Base-by-base conservation (phyloP, 768 basidiomycete genomes). In the Coprinopsis sp. region DNA sequence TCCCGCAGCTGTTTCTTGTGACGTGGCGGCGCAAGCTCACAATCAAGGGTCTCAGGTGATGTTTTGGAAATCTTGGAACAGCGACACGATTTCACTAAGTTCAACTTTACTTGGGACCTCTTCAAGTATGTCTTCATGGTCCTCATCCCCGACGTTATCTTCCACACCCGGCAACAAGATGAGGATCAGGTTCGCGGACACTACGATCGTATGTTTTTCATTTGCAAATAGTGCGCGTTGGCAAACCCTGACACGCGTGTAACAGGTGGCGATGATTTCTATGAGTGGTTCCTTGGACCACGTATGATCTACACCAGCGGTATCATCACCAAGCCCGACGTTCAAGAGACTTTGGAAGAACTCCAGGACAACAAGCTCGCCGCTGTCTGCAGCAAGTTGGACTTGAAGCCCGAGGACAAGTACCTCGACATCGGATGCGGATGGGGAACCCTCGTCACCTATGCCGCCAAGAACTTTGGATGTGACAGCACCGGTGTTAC, bases 291-390 rank as follows among this genome's bases (percentile, higher is more conserved):
- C 79, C 77, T 96, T 33, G 92, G 92, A 8, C 87, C 89, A 4
- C 87, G 91, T 51, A 96, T 96, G 95, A 81, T 99, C 61, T 99
- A 98, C 66, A 99, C 96, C 10, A 94, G 90, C 22, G 96, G 96
- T 53, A 74, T 99, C 43, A 77, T 97, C 46, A 69, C 70, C 21
- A 81, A 87, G 61, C 68, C 86, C 49, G 77, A 78, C 53, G 68
- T 72, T 33, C 73, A 84, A 52, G 87, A 97, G 64, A 82, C 91
- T 11, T 77, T 99, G 37, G 95, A 98, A 63, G 76, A 92, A 54
- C 80, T 99, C 8, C 96, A 99, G 72, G 95, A 98, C 66, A 99
- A 98, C 78, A 98, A 99, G 65, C 84, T 99, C 45, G 83, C 86
- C 13, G 68, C 96, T 49, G 95, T 99, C 16, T 98, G 96, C 69